These are phyloP conservation scores for Suhomyces kunorum DNA, from an alignment of 1,139 yeast species.

Conservation along the genomic window DNA sequence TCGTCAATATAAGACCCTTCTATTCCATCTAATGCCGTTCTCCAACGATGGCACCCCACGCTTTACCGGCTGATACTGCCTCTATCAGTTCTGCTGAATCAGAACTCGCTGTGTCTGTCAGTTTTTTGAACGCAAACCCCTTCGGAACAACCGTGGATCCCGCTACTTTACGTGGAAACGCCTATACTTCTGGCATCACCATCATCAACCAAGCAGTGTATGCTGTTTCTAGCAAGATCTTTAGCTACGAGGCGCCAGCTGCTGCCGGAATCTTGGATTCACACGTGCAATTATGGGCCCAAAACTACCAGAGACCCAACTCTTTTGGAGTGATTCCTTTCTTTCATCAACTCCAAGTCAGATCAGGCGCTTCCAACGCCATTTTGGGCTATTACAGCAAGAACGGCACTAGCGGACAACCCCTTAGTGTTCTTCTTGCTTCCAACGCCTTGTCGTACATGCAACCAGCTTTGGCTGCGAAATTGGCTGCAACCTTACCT, in stretches of 20 bases:
- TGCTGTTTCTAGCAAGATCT: slow-evolving; percentile 61
- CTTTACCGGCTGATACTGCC: slow-evolving; percentile 9
- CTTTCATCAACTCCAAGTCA: slow-evolving; percentile 64
- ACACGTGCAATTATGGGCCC: slow-evolving; percentile 62
- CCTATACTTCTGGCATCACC: slow-evolving; percentile 62
- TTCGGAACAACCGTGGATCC: slow-evolving; percentile 66
- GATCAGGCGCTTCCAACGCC: slow-evolving; percentile 83
- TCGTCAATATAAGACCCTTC: neutral
- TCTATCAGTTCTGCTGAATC: slow-evolving; percentile 2
- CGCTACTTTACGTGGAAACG: slow-evolving; percentile 47
- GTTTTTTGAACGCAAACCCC: slow-evolving; percentile 38
- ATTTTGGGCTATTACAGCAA: slow-evolving; percentile 67
- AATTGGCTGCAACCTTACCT: slow-evolving; percentile 46
- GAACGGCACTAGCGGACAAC: slow-evolving; percentile 43
- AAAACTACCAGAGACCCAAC: slow-evolving; percentile 51
- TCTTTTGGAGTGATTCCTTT: slow-evolving; percentile 58
- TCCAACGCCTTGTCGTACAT: slow-evolving; percentile 67
- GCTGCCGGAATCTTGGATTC: slow-evolving; percentile 62
- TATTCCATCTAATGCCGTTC: neutral
- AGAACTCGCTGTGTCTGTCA: neutral
- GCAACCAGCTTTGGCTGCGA: slow-evolving; percentile 53
- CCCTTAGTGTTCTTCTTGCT: slow-evolving; percentile 60
- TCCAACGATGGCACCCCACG: slow-evolving; percentile 16
- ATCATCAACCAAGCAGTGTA: slow-evolving; percentile 68
- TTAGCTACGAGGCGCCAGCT: slow-evolving; percentile 69